A percentile compares a stretch with the other conserved stretches of the same genome.
phyloP scores from a whole-genome alignment of 768 basidiomycete genomes.

The Serendipita sp. region DNA sequence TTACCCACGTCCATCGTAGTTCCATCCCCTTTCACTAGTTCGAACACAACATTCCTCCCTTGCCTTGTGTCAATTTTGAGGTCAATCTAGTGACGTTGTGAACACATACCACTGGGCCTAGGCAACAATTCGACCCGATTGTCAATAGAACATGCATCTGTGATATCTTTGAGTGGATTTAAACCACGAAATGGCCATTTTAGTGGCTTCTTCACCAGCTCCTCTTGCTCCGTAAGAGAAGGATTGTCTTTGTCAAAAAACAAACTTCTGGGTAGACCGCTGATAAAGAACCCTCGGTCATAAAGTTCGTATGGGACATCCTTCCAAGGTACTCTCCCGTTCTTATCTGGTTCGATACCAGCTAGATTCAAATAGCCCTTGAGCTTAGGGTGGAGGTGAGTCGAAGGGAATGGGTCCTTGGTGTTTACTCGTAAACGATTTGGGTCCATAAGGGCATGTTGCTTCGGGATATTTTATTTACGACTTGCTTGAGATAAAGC shows the following conservation, averaged over 20 bases:
- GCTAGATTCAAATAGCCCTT: background rate
- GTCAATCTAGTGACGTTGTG: background rate
- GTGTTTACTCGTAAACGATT: background rate
- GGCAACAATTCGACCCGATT: background rate
- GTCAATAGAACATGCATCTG: background rate
- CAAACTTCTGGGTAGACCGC: background rate
- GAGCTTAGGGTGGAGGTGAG: background rate
- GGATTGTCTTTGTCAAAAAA: background rate
- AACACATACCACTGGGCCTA: background rate
- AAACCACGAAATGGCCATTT: constrained; percentile 1
- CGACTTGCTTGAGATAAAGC: no score
- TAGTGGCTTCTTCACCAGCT: background rate
- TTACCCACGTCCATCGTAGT: background rate
- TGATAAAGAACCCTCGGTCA: background rate
- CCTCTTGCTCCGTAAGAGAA: background rate
- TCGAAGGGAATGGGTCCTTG: background rate
- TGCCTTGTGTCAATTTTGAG: background rate
- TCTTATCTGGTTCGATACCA: background rate
- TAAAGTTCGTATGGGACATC: background rate
- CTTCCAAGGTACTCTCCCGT: background rate
- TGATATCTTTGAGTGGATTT: background rate
- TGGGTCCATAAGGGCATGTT: background rate
- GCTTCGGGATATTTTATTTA: no score
- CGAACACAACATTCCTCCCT: background rate
- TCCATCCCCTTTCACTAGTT: background rate